Evolutionary conservation across 2,329 filamentous ascomycete genomes (phyloP).

Genomic region (Ophiostoma australiae): DNA sequence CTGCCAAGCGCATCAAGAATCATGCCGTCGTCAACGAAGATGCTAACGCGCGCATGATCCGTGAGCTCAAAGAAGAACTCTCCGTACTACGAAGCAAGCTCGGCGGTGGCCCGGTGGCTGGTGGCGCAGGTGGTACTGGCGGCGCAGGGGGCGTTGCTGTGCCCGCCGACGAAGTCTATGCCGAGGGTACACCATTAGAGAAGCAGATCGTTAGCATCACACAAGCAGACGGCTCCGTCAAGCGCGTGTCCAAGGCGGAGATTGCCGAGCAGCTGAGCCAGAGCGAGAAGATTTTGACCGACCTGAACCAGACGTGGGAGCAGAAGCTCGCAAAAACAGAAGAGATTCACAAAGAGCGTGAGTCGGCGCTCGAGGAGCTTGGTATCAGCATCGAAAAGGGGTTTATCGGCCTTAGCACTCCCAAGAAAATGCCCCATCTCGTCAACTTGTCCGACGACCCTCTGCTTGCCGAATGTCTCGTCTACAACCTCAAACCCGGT

Average conservation of each 20-base stretch:
- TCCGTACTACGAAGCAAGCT: constrained; percentile 82
- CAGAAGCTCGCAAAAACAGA: constrained; percentile 93
- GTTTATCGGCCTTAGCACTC: constrained; percentile 88
- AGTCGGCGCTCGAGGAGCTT: constrained; percentile 89
- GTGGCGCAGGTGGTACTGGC: constrained; percentile 41
- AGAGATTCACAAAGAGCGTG: constrained; percentile 94
- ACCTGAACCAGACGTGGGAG: constrained; percentile 98
- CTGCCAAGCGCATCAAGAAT: constrained; percentile 99
- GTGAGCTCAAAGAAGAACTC: constrained; percentile 93
- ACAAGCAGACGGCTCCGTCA: constrained; percentile 74
- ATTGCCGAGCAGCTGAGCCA: constrained; percentile 95
- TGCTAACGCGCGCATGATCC: constrained; percentile 97
- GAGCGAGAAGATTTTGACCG: constrained; percentile 90
- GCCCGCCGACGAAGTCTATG: constrained; percentile 75
- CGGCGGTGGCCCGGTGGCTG: constrained; percentile 39
- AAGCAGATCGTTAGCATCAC: constrained; percentile 96
- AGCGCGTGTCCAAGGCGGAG: constrained; percentile 96
- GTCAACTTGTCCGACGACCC: constrained; percentile 97
- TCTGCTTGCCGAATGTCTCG: constrained; percentile 86
- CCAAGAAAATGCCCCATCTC: constrained; percentile 98
- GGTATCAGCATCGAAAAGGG: constrained; percentile 99
- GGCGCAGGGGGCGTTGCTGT: constrained; percentile 40
- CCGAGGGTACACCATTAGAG: constrained; percentile 85
- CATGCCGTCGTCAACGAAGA: constrained; percentile 99
- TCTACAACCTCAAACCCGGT: constrained; percentile 97